Conservation (phyloP, 495 filamentous ascomycete genomes). For the Xylaria bambusicola region DNA sequence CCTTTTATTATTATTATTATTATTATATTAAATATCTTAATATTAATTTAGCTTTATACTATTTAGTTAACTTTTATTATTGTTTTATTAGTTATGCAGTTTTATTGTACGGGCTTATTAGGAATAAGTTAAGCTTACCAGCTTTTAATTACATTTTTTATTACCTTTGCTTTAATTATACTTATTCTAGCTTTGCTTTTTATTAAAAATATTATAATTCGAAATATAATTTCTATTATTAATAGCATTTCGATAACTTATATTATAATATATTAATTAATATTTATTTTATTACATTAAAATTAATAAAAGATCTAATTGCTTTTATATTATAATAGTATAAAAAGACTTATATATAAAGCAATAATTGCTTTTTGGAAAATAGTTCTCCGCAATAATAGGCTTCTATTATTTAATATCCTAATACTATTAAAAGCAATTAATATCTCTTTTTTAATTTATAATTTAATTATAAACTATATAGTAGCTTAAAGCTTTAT, state of each 20-base stretch:
- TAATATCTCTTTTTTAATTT: too few relatives aligned
- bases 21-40: too few relatives aligned
- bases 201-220: not conserved
- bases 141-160: slow-evolving; percentile 4
- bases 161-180: not conserved
- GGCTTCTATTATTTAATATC: not conserved
- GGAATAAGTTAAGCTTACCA: not conserved
- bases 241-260: too few relatives aligned
- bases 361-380: not conserved
- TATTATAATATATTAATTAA: too few relatives aligned
- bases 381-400: not conserved
- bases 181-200: slow-evolving; percentile 3
- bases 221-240: too few relatives aligned
- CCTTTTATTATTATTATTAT: too few relatives aligned
- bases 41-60: slow-evolving; percentile 3
- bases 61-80: slow-evolving; percentile 11
- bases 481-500: too few relatives aligned
- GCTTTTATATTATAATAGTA: not conserved
- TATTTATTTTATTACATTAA: too few relatives aligned
- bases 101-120: not conserved
- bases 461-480: too few relatives aligned
- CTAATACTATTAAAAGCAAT: not conserved
- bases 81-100: not conserved
- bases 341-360: not conserved
- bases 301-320: not conserved